These are phyloP conservation scores for Mortierella claussenii DNA, from an alignment of 192 early-diverging fungal genomes.

Conservation along the genomic window DNA sequence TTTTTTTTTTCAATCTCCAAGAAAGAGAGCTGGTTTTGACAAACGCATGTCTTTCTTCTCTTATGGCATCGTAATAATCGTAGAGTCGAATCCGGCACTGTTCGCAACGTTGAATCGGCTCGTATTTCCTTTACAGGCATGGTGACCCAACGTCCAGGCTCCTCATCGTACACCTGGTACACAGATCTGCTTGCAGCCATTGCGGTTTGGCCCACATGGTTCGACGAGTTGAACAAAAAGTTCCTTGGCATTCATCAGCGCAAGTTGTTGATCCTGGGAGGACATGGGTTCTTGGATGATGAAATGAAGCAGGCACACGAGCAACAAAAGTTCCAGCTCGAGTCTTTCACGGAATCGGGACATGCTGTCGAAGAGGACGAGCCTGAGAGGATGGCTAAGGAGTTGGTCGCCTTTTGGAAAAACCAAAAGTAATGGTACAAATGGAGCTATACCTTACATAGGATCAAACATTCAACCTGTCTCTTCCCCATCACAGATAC, in stretches of 20 bases:
- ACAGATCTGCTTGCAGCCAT: slow-evolving; percentile 10
- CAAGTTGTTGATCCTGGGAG: slow-evolving; percentile 19
- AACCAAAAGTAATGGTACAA: background rate
- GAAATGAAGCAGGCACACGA: slow-evolving; percentile 6
- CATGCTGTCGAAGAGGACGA: slow-evolving; percentile 37
- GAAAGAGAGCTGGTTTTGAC: too few species aligned
- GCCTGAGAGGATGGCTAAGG: slow-evolving; percentile 2
- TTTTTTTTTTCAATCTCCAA: too few species aligned
- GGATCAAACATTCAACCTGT: too few species aligned
- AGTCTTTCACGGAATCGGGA: background rate
- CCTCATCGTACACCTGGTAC: slow-evolving; percentile 14
- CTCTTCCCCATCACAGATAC: too few species aligned
- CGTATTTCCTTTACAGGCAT: slow-evolving; percentile 34
- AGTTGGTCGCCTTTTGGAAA: slow-evolving; percentile 16
- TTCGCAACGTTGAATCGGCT: slow-evolving; percentile 16
- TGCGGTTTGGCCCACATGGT: slow-evolving; percentile 16
- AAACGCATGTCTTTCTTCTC: too few species aligned
- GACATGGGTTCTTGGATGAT: slow-evolving; percentile 1
- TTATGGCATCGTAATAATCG: too few species aligned
- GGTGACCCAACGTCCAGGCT: background rate
- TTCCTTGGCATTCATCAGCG: background rate
- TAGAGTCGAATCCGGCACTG: slow-evolving; percentile 20
- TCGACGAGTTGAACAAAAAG: slow-evolving; percentile 13
- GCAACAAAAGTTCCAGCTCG: slow-evolving; percentile 8
- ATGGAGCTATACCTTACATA: too few species aligned